Percentiles rank a stretch among this genome's conserved stretches.
Evolutionary conservation across 2,329 filamentous ascomycete genomes (phyloP).

Genomic region (Zasmidium cellare): DNA sequence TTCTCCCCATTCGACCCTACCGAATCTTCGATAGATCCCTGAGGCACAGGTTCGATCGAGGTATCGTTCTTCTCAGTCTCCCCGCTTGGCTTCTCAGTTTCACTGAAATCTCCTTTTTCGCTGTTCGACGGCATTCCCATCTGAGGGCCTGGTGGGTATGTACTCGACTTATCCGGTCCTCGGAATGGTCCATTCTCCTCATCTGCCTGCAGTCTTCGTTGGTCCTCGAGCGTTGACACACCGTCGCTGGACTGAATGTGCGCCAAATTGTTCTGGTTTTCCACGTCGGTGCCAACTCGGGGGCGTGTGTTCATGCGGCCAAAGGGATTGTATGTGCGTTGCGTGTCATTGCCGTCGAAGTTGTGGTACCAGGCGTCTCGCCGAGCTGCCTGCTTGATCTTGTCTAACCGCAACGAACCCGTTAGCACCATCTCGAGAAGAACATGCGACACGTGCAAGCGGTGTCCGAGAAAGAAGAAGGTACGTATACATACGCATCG

Average conservation of each 20-base stretch:
- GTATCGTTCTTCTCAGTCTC: constrained; percentile 7
- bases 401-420: constrained; percentile 18
- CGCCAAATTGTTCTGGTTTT: constrained; percentile 17
- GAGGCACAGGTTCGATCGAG: constrained; percentile 11
- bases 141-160: constrained; percentile 20
- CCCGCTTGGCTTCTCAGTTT: constrained; percentile 8
- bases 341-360: constrained; percentile 15
- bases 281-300: constrained; percentile 21
- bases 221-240: constrained; percentile 15
- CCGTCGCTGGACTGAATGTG: constrained; percentile 15
- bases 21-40: constrained; percentile 14
- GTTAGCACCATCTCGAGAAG: constrained; percentile 9
- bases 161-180: constrained; percentile 21
- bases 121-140: not conserved
- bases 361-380: constrained; percentile 31
- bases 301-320: constrained; percentile 20
- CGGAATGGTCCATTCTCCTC: constrained; percentile 11
- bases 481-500: constrained; percentile 10
- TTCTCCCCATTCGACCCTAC: constrained; percentile 5
- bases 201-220: constrained; percentile 4
- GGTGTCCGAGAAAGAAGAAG: not conserved
- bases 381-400: constrained; percentile 32
- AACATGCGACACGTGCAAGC: not conserved
- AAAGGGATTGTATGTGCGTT: constrained; percentile 30
- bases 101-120: constrained; percentile 9